phyloP scores from a whole-genome alignment of 257 asterid genomes.

The Solanum dulcamara region DNA sequence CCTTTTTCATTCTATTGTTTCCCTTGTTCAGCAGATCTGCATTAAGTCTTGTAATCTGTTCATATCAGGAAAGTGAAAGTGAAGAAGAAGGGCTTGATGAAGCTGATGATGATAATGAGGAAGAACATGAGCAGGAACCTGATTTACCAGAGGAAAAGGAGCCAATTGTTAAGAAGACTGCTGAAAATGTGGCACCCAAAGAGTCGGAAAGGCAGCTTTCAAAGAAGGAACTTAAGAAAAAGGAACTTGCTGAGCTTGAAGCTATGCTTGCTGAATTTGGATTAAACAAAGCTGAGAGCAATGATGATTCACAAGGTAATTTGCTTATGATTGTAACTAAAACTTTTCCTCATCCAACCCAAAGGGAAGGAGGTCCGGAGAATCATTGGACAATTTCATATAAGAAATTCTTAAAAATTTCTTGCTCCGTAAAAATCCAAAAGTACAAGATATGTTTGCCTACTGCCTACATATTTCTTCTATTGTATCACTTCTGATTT shows the following conservation, averaged over 20 bases:
- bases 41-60: neutral
- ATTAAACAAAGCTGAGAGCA: conserved; percentile 31
- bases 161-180: conserved; percentile 30
- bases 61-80: conserved; percentile 32
- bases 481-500: neutral
- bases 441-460: neutral
- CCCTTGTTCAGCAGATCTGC: neutral
- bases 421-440: neutral
- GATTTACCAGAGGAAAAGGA: conserved; percentile 45
- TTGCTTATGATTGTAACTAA: neutral
- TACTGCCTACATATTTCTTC: neutral
- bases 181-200: conserved; percentile 48
- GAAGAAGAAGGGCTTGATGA: conserved; percentile 37
- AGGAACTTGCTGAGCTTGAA: conserved; percentile 95
- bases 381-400: neutral
- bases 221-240: conserved; percentile 87
- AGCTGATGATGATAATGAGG: conserved; percentile 53
- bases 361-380: neutral
- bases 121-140: conserved; percentile 62
- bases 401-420: neutral
- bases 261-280: conserved; percentile 88
- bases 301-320: conserved; percentile 56
- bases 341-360: neutral
- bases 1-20: neutral
- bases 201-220: conserved; percentile 87